A percentile compares a stretch with the other conserved stretches of the same genome.
Conservation (phyloP, 2,329 filamentous ascomycete genomes). For the Sphaceloma murrayae region DNA sequence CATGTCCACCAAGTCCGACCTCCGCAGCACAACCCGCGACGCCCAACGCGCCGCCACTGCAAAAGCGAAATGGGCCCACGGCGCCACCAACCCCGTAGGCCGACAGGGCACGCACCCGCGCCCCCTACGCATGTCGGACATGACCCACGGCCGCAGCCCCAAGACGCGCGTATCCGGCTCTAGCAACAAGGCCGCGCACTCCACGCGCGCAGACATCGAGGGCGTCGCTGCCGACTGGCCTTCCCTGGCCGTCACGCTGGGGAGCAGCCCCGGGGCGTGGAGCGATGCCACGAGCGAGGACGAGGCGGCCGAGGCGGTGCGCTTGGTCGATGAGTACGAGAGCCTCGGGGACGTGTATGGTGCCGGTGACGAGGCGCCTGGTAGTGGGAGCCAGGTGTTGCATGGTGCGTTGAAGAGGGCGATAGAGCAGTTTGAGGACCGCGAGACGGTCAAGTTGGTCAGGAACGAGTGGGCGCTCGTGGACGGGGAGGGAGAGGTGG, state of each 20-base stretch:
- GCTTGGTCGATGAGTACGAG: constrained; percentile 6
- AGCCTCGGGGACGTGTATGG: constrained; percentile 7
- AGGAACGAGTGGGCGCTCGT: constrained; percentile 51
- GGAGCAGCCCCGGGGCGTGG: constrained; percentile 25
- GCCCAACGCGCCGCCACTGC: constrained; percentile 42
- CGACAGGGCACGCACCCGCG: constrained; percentile 25
- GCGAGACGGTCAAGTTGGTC: constrained; percentile 51
- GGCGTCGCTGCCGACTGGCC: constrained; percentile 23
- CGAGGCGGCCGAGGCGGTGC: constrained; percentile 2
- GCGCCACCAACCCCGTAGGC: constrained; percentile 26
- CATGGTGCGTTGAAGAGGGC: constrained; percentile 48
- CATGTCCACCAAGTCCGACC: constrained; percentile 40
- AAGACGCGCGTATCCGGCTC: constrained; percentile 5
- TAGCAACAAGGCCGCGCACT: not conserved
- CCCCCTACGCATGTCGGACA: constrained; percentile 8
- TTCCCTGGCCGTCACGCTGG: not conserved
- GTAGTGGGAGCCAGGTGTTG: constrained; percentile 46
- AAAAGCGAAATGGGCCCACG: constrained; percentile 44
- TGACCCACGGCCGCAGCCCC: not conserved
- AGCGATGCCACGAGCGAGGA: constrained; percentile 22
- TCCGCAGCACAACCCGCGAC: constrained; percentile 46
- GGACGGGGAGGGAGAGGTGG: constrained; percentile 31
- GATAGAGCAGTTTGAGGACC: constrained; percentile 50
- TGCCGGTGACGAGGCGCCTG: constrained; percentile 3
- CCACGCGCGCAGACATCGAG: constrained; percentile 28